A percentile compares a stretch with the other conserved stretches of the same genome.
These are phyloP conservation scores for Clitoria ternatea DNA, from an alignment of 306 rosid genomes.

Conservation along the genomic window DNA sequence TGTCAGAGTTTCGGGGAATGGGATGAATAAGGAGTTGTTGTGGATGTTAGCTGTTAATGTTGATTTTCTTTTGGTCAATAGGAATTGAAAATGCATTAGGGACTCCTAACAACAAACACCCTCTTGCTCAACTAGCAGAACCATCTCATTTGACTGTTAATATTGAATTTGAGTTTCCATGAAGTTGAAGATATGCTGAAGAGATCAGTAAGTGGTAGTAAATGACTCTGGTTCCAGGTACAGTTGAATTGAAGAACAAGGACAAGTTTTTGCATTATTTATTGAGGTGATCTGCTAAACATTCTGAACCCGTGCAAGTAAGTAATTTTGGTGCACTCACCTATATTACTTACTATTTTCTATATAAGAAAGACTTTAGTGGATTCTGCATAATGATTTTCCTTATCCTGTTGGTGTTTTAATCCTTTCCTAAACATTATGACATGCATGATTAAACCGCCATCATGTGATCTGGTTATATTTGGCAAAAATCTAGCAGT, in stretches of 20 bases:
- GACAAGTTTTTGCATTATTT: not conserved
- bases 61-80: too few species aligned
- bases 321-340: not conserved
- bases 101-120: too few species aligned
- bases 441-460: not conserved
- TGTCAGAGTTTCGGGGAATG: not conserved
- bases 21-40: slow-evolving; percentile 5
- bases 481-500: not conserved
- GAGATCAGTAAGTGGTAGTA: slow-evolving; percentile 10
- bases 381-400: not conserved
- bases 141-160: too few species aligned
- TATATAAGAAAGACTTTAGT: too few species aligned
- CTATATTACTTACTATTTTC: not conserved
- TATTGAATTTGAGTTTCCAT: slow-evolving; percentile 15
- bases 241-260: not conserved
- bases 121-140: too few species aligned
- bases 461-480: not conserved
- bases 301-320: not conserved
- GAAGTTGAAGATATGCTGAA: slow-evolving; percentile 6
- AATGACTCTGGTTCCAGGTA: not conserved
- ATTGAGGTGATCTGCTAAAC: not conserved
- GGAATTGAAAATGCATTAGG: too few species aligned
- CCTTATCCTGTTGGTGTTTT: not conserved
- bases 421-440: too few species aligned
- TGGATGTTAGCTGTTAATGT: not conserved